Evolutionary conservation across 331 rosid species (phyloP).

Genomic region (Rhamnella rubrinervis): DNA sequence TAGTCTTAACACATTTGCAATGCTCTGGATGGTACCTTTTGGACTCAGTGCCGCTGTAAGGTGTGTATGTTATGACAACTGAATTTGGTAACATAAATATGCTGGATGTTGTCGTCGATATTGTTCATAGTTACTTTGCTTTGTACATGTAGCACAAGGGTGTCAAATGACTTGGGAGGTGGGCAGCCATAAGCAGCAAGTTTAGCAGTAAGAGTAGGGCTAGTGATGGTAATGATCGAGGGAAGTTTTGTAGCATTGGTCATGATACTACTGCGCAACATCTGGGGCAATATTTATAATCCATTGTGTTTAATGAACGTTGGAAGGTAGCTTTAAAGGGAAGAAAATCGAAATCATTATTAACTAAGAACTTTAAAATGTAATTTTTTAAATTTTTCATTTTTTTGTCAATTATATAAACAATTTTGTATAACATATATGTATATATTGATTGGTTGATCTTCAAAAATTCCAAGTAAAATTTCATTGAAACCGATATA

Average conservation of each 20-base stretch:
- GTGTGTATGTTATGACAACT: background rate
- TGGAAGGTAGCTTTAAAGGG: too few species aligned
- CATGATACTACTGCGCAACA: constrained; percentile 11
- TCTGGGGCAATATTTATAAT: constrained; percentile 20
- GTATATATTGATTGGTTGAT: too few species aligned
- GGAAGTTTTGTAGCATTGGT: constrained; percentile 4
- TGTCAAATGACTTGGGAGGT: constrained; percentile 22
- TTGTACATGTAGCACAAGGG: constrained; percentile 9
- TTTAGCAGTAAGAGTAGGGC: constrained; percentile 3
- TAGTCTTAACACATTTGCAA: constrained; percentile 28
- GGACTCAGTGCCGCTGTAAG: constrained; percentile 28
- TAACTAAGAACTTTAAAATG: too few species aligned
- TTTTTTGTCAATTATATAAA: too few species aligned
- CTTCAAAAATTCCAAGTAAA: too few species aligned
- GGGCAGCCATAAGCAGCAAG: constrained; percentile 19
- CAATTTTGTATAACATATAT: too few species aligned
- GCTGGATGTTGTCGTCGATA: background rate
- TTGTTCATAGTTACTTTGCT: background rate
- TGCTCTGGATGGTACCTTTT: constrained; percentile 28
- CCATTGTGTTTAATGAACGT: too few species aligned
- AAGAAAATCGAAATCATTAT: too few species aligned
- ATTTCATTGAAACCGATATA: too few species aligned
- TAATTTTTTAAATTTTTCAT: too few species aligned
- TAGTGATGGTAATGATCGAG: constrained; percentile 9
- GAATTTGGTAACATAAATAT: background rate